Conservation (phyloP, 208 protist genomes). For the Wallacemonas collosoma region DNA sequence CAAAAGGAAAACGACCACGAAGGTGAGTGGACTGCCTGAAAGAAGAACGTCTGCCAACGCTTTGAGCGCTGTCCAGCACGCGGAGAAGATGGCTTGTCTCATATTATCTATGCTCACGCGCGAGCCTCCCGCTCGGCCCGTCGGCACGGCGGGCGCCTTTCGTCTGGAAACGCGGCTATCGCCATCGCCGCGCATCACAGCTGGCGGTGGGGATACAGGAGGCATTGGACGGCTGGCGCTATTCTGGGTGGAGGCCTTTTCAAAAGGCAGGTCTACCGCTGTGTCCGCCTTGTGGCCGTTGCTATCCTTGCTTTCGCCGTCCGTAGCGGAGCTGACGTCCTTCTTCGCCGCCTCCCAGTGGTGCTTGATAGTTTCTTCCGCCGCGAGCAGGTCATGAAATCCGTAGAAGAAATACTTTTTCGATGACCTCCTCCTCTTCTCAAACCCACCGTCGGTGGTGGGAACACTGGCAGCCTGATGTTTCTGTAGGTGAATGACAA, state of each 20-base stretch:
- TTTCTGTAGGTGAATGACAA: conserved; percentile 50
- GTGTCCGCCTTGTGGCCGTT: conserved; percentile 14
- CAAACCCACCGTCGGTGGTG: not conserved
- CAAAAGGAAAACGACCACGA: conserved; percentile 27
- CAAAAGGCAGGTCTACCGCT: conserved; percentile 3
- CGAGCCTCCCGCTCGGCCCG: conserved; percentile 11
- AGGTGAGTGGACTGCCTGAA: not conserved
- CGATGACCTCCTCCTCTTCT: conserved; percentile 1
- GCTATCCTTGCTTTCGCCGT: conserved; percentile 10
- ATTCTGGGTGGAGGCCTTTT: conserved; percentile 14
- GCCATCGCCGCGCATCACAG: not conserved
- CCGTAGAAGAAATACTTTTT: conserved; percentile 75
- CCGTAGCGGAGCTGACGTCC: not conserved
- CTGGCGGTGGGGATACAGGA: not conserved
- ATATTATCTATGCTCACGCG: not conserved
- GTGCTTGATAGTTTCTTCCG: conserved; percentile 46
- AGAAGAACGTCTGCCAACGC: not conserved
- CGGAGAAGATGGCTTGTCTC: not conserved
- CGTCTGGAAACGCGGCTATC: conserved; percentile 14
- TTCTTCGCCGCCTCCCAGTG: conserved; percentile 35
- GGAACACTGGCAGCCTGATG: conserved; percentile 17
- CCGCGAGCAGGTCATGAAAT: conserved; percentile 78
- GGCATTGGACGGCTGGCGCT: conserved; percentile 5
- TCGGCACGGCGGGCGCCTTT: conserved; percentile 20
- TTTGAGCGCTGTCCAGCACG: not conserved